Base-by-base conservation (phyloP, 345 rosid species). In the Citrus glauca region DNA sequence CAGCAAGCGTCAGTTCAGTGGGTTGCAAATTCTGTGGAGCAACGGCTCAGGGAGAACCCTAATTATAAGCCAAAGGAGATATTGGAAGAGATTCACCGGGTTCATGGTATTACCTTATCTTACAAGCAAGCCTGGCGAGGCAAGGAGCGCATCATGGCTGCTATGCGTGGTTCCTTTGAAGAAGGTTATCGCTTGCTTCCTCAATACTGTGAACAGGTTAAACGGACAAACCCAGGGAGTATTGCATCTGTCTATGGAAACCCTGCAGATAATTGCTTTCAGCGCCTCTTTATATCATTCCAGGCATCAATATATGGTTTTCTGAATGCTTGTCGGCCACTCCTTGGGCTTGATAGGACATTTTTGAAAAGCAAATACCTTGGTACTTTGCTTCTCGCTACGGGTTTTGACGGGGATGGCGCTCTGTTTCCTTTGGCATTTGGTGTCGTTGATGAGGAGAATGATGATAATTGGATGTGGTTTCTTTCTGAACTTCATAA, bases 61-160 rank as follows among this genome's bases (percentile, higher is more conserved):
- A 94, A 94, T 75, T 97, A 82, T 86, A 94, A 90, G 87, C 98
- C 99, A 7, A 97, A 97, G 84, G 98, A 94, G 90, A 97, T 94
- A 83, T 85, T 92, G 64, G 99, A 97, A 86, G 98, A 97, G 91
- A 97, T 97, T 71, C 99, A 97, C 69, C 87, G 98, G 55, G 90
- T 87, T 57, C 99, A 94, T 56, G 99, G 99, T 13, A 97, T 97
- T 64, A 91, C 99, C 48, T 81, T 97, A 55, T 92, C 99, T 0
- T 97, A 94, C 86, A 97, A 97, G 86, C 99, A 94, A 88, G 99
- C 99, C 25, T 97, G 99, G 99, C 91, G 99, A 71, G 99, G 99
- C 76, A 97, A 97, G 85, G 98, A 97, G 81, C 92, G 98, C 33
- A 93, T 97, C 77, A 97, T 94, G 98, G 94, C 98, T 24, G 93